Evolutionary conservation across 2,329 filamentous ascomycete genomes (phyloP).

Genomic region (Aspergillus neoniger): DNA sequence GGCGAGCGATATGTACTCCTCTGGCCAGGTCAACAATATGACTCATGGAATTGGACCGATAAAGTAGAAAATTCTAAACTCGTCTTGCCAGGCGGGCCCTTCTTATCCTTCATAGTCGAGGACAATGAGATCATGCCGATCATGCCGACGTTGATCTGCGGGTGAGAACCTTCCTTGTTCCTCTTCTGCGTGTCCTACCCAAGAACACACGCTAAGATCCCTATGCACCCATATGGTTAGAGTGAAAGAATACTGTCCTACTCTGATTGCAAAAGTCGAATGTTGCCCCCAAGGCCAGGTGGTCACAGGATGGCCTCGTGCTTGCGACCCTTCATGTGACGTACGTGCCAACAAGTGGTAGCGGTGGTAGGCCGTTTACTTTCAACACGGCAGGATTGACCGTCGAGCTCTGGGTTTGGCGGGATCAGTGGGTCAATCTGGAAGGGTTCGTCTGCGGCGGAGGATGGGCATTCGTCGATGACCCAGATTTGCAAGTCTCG

Average conservation of each 20-base stretch:
- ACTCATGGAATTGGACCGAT: background rate
- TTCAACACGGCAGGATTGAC: background rate
- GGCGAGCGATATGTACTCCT: conserved; percentile 1
- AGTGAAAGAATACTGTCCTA: background rate
- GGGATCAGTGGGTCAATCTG: background rate
- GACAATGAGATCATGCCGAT: background rate
- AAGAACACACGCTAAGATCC: background rate
- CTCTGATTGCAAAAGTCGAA: conserved; percentile 1
- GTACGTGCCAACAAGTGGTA: background rate
- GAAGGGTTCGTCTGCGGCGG: background rate
- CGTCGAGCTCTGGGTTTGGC: background rate
- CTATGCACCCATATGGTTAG: background rate
- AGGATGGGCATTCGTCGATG: background rate
- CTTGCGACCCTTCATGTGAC: background rate
- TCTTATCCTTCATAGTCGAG: background rate
- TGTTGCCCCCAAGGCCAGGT: background rate
- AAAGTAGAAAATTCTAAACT: background rate
- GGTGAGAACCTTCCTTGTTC: background rate
- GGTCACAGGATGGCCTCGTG: background rate
- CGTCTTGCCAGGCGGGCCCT: background rate
- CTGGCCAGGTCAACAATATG: conserved; percentile 1
- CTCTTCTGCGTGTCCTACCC: background rate
- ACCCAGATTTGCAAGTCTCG: conserved; percentile 4
- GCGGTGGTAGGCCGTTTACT: background rate
- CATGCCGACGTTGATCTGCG: background rate